Conservation (phyloP, 2,329 filamentous ascomycete genomes). For the Orbilia quercus region DNA sequence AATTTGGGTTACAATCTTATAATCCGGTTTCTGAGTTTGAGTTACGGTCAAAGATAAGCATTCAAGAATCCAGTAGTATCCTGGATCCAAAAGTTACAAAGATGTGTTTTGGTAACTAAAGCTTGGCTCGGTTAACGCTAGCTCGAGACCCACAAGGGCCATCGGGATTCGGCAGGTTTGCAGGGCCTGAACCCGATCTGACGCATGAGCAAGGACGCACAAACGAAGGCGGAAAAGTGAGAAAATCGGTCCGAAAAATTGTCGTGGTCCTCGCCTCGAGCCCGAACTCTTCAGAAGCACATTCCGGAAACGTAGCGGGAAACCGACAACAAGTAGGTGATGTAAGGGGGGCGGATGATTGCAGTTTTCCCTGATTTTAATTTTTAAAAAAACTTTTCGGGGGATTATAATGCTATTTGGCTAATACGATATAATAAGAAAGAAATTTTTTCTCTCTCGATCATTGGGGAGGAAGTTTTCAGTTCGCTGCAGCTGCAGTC, state of each 20-base stretch:
- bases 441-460: slow-evolving; percentile 9
- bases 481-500: background rate
- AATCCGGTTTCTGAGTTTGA: too few relatives aligned
- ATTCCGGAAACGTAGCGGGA: slow-evolving; percentile 50
- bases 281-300: slow-evolving; percentile 27
- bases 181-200: slow-evolving; percentile 24
- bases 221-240: slow-evolving; percentile 18
- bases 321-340: slow-evolving; percentile 42
- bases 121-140: too few relatives aligned
- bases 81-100: background rate
- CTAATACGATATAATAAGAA: slow-evolving; percentile 31
- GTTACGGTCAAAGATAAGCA: too few relatives aligned
- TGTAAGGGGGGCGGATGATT: slow-evolving; percentile 30
- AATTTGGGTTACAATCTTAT: too few relatives aligned
- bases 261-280: slow-evolving; percentile 35
- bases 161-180: slow-evolving; percentile 44
- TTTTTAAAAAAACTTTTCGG: too few relatives aligned
- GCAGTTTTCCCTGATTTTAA: slow-evolving; percentile 32
- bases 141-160: background rate
- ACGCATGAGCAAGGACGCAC: slow-evolving; percentile 29
- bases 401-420: slow-evolving; percentile 12
- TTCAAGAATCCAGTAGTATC: too few relatives aligned
- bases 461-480: background rate
- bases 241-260: slow-evolving; percentile 56
- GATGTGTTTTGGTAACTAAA: background rate